Evolutionary conservation across 768 basidiomycete genomes (phyloP), one percentile per base, ranked within the genome.

Genomic region (Leccinum incarnatum): DNA sequence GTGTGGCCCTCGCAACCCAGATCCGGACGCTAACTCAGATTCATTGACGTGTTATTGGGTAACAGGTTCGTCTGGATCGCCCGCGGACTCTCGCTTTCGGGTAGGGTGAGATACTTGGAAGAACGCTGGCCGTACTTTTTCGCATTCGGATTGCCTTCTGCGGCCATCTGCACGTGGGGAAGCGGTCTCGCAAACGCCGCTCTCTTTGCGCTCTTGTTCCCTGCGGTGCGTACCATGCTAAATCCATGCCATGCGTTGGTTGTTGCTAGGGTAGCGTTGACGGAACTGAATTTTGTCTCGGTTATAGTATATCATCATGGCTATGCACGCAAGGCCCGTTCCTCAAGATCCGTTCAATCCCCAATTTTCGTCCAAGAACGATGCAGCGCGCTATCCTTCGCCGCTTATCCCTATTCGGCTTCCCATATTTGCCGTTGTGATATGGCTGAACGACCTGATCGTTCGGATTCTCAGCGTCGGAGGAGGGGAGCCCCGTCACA

Each of bases 51-150:
- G 21, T 59, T 53, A 17, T 17, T 40, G 19, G 48, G 3, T 17
- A 55, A 42, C 56, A 91, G 91, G 67, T 92, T 89, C 67, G 80
- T 88, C 19, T 92, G 90, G 90, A 83, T 88, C 49, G 82, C 89
- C 9, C 83, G 86, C 14, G 89, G 89, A 2, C 66, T 87, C 61
- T 86, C 88, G 12, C 76, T 93, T 12, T 80, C 89, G 2, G 75
- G 81, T 14, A 78, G 91, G 55, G 83, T 93, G 49, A 76, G 86
- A 51, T 82, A 89, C 68, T 76, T 94, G 19, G 93, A 95, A 74
- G 91, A 93, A 72, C 83, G 92, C 45, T 95, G 93, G 93, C 83
- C 88, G 2, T 95, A 95, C 74, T 92, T 87, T 68, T 80, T 93
- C 58, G 88, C 88, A 5, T 95, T 93, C 62, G 93, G 93, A 81